Evolutionary conservation across 2,329 filamentous ascomycete genomes (phyloP).

Genomic region (Pseudocercospora eumusae): DNA sequence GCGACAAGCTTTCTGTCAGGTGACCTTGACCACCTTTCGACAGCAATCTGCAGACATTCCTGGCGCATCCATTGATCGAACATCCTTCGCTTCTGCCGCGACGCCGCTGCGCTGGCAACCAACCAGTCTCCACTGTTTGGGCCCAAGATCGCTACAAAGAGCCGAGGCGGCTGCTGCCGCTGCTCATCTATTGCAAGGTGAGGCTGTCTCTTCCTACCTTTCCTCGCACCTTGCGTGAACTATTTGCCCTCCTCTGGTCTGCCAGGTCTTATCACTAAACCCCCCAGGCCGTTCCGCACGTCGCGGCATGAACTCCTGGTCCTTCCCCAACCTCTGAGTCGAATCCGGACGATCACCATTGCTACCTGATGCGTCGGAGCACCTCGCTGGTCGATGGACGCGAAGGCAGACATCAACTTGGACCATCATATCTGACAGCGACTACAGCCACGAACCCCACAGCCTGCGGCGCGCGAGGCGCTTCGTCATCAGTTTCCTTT

Average conservation of each 20-base stretch:
- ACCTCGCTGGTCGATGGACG: constrained; percentile 21
- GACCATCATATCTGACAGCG: constrained; percentile 29
- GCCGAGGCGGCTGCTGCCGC: constrained; percentile 25
- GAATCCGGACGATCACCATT: constrained; percentile 21
- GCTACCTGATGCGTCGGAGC: constrained; percentile 24
- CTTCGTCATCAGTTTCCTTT: constrained; percentile 29
- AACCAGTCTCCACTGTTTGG: constrained; percentile 25
- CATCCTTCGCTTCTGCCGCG: constrained; percentile 26
- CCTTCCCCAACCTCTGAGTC: constrained; percentile 24
- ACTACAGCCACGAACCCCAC: constrained; percentile 29
- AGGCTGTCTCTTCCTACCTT: constrained; percentile 30
- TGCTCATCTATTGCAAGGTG: constrained; percentile 28
- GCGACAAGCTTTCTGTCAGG: constrained; percentile 27
- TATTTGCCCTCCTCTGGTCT: constrained; percentile 26
- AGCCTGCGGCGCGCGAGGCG: constrained; percentile 26
- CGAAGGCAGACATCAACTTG: constrained; percentile 21
- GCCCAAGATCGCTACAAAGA: constrained; percentile 26
- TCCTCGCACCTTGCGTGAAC: constrained; percentile 28
- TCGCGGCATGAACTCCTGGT: constrained; percentile 28
- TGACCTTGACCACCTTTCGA: constrained; percentile 21
- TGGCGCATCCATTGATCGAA: constrained; percentile 24
- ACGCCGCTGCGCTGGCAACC: constrained; percentile 29
- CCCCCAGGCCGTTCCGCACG: constrained; percentile 28
- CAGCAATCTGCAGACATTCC: constrained; percentile 25
- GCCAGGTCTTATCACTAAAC: constrained; percentile 28